Base-by-base conservation (phyloP, 2,329 filamentous ascomycete species). In the Ceratocystis destructans region DNA sequence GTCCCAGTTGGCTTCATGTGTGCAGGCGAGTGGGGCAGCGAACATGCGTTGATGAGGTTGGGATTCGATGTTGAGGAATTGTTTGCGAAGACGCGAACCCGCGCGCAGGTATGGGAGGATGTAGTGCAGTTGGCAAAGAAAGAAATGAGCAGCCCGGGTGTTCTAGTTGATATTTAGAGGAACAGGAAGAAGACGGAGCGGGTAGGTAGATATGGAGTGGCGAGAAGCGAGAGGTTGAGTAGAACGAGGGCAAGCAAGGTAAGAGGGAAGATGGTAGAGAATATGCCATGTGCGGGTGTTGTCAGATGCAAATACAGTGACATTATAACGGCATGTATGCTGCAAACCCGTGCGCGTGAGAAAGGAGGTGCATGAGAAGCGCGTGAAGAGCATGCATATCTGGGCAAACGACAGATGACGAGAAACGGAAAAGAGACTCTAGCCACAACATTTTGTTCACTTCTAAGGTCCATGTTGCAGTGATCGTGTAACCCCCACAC, bases 1-100 rank as follows among this genome's bases (percentile, higher is more conserved):
- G 73, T 83, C 0, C 80, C 81, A 0, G 75, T 83, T 2, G 81
- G 81, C 1, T 70, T 83, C 41, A 83, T 83, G 81, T 80, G 77
- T 1, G 80, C 77, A 61, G 80, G 79, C 0, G 81, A 83, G 70
- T 83, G 81, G 81, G 79, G 78, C 1, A 75, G 74, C 3, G 81
- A 83, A 71, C 76, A 79, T 64, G 73, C 75, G 2, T 70, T 83
- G 69, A 68, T 83, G 62, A 73, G 75, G 55, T 81, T 82, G 68
- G 81, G 77, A 0, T 71, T 77, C 2, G 78, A 82, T 61, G 77
- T 75, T 0, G 79, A 82, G 70, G 72, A 74, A 20, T 70, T 77
- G 1, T 76, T 76, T 5, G 71, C 71, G 0, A 74, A 75, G 61
- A 69, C 73, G 61, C 73, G 72, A 65, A 69, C 71, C 20, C 70